Conservation (phyloP, 257 asterid genomes). For the Jaltomata sinuosa region DNA sequence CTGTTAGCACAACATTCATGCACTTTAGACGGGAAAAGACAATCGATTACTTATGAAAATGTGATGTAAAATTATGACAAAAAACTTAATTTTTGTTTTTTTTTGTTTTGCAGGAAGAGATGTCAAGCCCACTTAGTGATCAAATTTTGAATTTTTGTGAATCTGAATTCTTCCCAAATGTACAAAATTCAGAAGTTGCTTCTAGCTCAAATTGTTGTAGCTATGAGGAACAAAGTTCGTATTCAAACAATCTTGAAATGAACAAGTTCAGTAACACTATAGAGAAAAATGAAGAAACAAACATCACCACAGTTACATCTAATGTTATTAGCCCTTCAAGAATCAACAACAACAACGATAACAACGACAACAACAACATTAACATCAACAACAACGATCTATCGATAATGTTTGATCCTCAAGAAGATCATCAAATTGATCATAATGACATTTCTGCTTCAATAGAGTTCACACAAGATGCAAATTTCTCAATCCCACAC, state of each 20-base stretch:
- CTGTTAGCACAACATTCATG: not conserved
- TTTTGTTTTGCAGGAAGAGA: conserved; percentile 47
- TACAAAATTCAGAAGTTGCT: conserved; percentile 65
- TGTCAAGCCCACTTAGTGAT: conserved; percentile 61
- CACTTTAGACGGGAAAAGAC: not conserved
- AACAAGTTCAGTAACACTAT: conserved; percentile 14
- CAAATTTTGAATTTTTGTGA: conserved; percentile 63
- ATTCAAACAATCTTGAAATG: conserved; percentile 35
- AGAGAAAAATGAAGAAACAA: not conserved
- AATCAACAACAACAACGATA: not conserved
- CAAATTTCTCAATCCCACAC: conserved; percentile 34
- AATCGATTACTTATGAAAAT: not conserved
- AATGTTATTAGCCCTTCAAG: conserved; percentile 9
- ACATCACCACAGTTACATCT: not conserved
- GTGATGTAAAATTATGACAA: not conserved
- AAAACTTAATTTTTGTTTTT: not conserved
- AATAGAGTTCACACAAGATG: conserved; percentile 52
- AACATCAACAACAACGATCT: conserved; percentile 11
- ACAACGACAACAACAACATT: not conserved
- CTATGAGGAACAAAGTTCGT: conserved; percentile 35
- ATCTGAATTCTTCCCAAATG: conserved; percentile 52
- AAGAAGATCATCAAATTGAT: conserved; percentile 39
- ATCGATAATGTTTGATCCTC: conserved; percentile 31
- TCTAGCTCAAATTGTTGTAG: conserved; percentile 67
- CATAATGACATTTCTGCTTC: conserved; percentile 73